Evolutionary conservation across 495 filamentous ascomycete genomes (phyloP), one percentile per base, ranked within the genome.

Genomic region (Penicillium manginii): DNA sequence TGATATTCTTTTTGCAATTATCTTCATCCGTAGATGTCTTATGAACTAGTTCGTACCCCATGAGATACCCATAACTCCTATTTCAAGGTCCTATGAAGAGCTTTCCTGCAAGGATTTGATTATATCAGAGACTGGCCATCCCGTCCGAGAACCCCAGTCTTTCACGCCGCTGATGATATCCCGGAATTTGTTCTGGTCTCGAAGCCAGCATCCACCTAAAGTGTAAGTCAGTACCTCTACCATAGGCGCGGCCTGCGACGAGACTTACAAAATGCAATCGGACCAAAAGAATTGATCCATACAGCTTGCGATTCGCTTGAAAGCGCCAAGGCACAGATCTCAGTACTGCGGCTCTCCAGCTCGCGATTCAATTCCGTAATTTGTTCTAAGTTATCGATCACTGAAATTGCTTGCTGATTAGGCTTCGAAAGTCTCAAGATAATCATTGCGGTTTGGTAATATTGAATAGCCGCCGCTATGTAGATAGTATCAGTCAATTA

Each of bases 221-320:
- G 58, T 26, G 55, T 47, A 55, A 33, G 40, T 12, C 54, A 54
- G 21, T 29, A 29, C 18, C 11, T 10, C 35, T 40, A 49, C 35
- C 35, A 37, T 2, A 14, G 7, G 3, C 14, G 35, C 17, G 6
- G 17, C 51, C 18, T 49, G 14, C 32, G 33, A 10, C 1, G 26
- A 7, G 18, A 66, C 73, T 57, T 53, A 76, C 73, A 77, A 37
- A 69, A 74, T 4, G 71, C 65, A 50, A 76, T 73, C 11, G 71
- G 74, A 0, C 73, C 73, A 45, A 75, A 77, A 23, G 70, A 57
- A 58, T 76, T 77, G 12, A 77, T 65, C 49, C 73, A 64, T 17
- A 73, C 73, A 2, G 74, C 54, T 8, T 61, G 60, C 4, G 61
- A 70, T 17, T 72, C 62, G 47, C 67, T 74, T n/a, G 70, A 72